Evolutionary conservation across 768 basidiomycete species (phyloP).

Genomic region (Mycena crocata): DNA sequence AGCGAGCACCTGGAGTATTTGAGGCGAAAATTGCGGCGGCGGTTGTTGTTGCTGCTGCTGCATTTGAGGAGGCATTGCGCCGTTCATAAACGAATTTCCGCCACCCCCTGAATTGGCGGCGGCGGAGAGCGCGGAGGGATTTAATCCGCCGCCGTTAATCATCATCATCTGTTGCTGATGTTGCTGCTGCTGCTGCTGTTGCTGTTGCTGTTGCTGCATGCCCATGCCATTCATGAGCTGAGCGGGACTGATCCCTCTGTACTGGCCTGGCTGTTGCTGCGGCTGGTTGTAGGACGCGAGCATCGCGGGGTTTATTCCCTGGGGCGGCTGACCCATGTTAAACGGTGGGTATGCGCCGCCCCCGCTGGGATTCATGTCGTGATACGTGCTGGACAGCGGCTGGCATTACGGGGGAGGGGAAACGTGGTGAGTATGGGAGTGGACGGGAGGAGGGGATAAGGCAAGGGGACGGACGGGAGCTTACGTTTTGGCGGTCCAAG

Average conservation of each 20-base stretch:
- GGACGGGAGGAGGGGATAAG: constrained; percentile 2
- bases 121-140: constrained; percentile 26
- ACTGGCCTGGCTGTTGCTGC: constrained; percentile 14
- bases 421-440: no score
- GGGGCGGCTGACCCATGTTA: constrained; percentile 5
- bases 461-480: not conserved
- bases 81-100: constrained; percentile 16
- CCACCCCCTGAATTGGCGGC: constrained; percentile 17
- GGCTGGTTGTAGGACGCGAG: constrained; percentile 29
- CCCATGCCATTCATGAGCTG: constrained; percentile 29
- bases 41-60: constrained; percentile 14
- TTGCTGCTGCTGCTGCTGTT: constrained; percentile 28
- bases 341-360: constrained; percentile 21
- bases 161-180: constrained; percentile 26
- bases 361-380: constrained; percentile 23
- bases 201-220: constrained; percentile 26
- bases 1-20: constrained; percentile 13
- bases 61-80: constrained; percentile 13
- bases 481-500: constrained; percentile 25
- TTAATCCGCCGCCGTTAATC: constrained; percentile 25
- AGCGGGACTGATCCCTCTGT: constrained; percentile 25
- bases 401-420: not conserved
- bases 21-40: constrained; percentile 5
- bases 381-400: not conserved
- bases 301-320: constrained; percentile 34